These are phyloP conservation scores for Fusarium setosum DNA, from an alignment of 2,329 filamentous ascomycete genomes.

Conservation along the genomic window DNA sequence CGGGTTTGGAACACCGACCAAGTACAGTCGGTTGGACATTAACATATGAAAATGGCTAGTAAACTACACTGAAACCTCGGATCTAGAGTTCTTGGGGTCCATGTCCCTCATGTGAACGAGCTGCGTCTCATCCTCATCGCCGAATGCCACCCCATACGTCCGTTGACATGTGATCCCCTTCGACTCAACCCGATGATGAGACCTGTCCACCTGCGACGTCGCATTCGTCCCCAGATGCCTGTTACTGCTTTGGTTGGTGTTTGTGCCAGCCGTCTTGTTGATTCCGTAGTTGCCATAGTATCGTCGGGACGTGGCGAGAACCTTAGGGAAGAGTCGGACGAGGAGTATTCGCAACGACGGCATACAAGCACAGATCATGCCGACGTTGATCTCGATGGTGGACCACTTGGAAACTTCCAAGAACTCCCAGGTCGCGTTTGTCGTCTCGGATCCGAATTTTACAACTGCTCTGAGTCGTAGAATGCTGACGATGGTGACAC, in stretches of 20 bases:
- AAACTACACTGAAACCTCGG: conserved; percentile 8
- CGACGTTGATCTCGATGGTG: conserved; percentile 52
- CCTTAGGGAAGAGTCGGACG: conserved; percentile 52
- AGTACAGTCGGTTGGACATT: too few species aligned
- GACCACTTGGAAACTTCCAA: conserved; percentile 50
- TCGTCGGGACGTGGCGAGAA: conserved; percentile 44
- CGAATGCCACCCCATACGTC: conserved; percentile 50
- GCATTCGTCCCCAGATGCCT: conserved; percentile 34
- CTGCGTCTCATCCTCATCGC: conserved; percentile 46
- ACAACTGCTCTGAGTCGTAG: conserved; percentile 50
- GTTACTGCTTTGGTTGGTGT: conserved; percentile 16
- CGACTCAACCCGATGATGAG: conserved; percentile 25
- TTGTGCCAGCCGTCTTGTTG: conserved; percentile 18
- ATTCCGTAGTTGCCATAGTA: conserved; percentile 43
- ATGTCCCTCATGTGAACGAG: conserved; percentile 46
- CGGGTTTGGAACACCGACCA: too few species aligned
- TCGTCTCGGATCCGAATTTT: conserved; percentile 41
- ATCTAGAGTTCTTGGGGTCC: conserved; percentile 29
- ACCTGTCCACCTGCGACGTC: conserved; percentile 39
- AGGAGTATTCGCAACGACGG: conserved; percentile 50
- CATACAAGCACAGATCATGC: conserved; percentile 54
- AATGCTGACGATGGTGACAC: conserved; percentile 53
- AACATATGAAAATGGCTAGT: background rate
- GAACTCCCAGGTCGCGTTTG: conserved; percentile 51
- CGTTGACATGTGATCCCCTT: conserved; percentile 49